phyloP scores from a whole-genome alignment of 164 flowering plant genomes.

The Vitis rotundifolia region DNA sequence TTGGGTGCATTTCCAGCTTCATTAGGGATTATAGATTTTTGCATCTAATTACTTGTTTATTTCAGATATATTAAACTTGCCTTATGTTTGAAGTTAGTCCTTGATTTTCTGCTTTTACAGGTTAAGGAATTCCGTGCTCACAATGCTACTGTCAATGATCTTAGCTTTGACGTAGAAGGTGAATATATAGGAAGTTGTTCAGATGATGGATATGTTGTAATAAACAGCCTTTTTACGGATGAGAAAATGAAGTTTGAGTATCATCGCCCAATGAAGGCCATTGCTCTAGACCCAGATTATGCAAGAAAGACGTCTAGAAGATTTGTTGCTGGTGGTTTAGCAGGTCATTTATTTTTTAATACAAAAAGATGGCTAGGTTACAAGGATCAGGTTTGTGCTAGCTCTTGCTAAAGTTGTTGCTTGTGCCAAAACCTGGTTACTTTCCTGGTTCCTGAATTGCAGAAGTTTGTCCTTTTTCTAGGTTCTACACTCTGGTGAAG shows the following conservation, averaged over 20 bases:
- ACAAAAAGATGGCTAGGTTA: conserved; percentile 90
- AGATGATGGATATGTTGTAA: conserved; percentile 96
- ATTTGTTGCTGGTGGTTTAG: conserved; percentile 97
- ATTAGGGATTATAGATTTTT: not conserved
- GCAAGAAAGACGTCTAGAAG: conserved; percentile 74
- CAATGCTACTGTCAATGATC: conserved; percentile 85
- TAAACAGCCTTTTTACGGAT: conserved; percentile 86
- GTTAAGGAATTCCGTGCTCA: conserved; percentile 87
- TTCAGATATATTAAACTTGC: not conserved
- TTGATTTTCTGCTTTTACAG: conserved; percentile 35
- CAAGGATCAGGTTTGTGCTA: conserved; percentile 77
- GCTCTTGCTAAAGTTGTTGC: conserved; percentile 5
- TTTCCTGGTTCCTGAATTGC: conserved; percentile 1
- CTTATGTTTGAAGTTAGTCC: not conserved
- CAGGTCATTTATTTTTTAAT: conserved; percentile 81
- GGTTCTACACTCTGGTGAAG: conserved; percentile 98
- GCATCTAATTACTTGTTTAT: not conserved
- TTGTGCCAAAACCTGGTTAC: not conserved
- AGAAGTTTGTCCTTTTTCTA: conserved; percentile 18
- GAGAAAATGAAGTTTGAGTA: conserved; percentile 88
- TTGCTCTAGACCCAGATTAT: conserved; percentile 93
- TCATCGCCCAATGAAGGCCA: conserved; percentile 95
- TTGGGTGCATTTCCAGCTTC: not conserved
- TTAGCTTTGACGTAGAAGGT: conserved; percentile 92
- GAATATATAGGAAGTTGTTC: conserved; percentile 97